Base-by-base conservation (phyloP, 1,284 basidiomycete genomes). In the Leccinum laetum region DNA sequence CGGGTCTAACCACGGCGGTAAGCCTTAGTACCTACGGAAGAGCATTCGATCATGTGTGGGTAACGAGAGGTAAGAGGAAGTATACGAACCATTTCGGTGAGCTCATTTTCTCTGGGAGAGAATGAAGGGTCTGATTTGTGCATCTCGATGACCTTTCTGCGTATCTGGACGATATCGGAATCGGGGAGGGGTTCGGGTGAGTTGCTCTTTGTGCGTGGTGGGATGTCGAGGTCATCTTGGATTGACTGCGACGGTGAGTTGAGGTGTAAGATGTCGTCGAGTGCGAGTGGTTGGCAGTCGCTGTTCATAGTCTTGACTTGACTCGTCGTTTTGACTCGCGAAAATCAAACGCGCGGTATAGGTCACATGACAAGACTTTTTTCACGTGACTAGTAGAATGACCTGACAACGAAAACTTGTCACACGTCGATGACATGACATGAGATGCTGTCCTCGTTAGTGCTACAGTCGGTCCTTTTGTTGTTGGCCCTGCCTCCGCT, bases 401-500 rank as follows among this genome's bases (percentile, higher is more conserved):
- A 37, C 39, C 11, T 13, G 37, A 37, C 37, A 35, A 35, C 32
- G 32, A 35, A 32, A 32, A 35, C 32, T 35, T 35, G 32, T 35
- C 32, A 35, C 32, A 35, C 32, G 32, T 5, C 4, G 32, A 35
- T 37, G 35, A 37, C 35, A 37, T 37, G 35, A 37, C 16, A 44
- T 16, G 41, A 44, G 41, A 44, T 35, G 32, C 32, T 18, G 39
- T 24, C 60, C 2, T 67, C 67, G 24, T 61, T 60, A 4, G 60
- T 64, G 18, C 66, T 66, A 5, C 74, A 72, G 55, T 65, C 89
- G 59, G 81, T 84, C 0, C 79, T 88, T 64, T 79, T 83, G 2
- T 80, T 91, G 44, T 77, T 91, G 65, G 73, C 86, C 13, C 72
- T 91, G 8, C 86, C 87, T 1, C 83, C 86, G 5, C 72, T 90